These are phyloP conservation scores for Apophysomyces variabilis DNA, from an alignment of 371 early-diverging fungal genomes.

Conservation along the genomic window DNA sequence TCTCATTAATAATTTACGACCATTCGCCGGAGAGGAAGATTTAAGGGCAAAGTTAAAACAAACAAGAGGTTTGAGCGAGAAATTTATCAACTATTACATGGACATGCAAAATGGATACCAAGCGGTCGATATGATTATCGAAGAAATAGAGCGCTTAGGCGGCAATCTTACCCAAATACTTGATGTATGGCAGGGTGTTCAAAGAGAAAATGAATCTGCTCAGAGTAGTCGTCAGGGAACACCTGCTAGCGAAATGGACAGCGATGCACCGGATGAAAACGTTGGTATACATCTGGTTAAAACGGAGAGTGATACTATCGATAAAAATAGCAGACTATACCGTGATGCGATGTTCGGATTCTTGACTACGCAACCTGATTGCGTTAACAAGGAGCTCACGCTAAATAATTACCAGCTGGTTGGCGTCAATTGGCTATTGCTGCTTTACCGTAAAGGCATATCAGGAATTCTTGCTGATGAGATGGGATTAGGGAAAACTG, in stretches of 20 bases:
- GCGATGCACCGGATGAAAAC: constrained; percentile 35
- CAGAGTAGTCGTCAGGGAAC: constrained; percentile 23
- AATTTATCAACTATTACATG: constrained; percentile 63
- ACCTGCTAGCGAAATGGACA: constrained; percentile 25
- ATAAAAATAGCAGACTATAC: constrained; percentile 21
- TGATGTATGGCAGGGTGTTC: constrained; percentile 53
- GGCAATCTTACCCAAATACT: constrained; percentile 53
- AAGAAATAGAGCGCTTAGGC: constrained; percentile 62
- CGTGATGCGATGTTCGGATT: constrained; percentile 51
- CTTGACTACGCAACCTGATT: constrained; percentile 59
- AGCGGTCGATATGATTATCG: constrained; percentile 77
- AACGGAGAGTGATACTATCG: constrained; percentile 27
- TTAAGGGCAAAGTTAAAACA: constrained; percentile 58
- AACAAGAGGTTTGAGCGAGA: constrained; percentile 61
- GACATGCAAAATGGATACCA: constrained; percentile 72
- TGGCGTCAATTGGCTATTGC: constrained; percentile 92
- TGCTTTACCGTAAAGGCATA: constrained; percentile 77
- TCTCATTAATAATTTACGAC: constrained; percentile 59
- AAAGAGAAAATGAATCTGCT: constrained; percentile 21
- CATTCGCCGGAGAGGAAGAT: constrained; percentile 62
- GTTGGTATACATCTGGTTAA: constrained; percentile 32
- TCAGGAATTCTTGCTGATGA: constrained; percentile 94
- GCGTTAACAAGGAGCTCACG: constrained; percentile 55
- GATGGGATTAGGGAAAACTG: constrained; percentile 99
- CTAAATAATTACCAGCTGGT: constrained; percentile 93